A percentile compares a stretch with the other conserved stretches of the same genome.
Conservation (phyloP, 495 filamentous ascomycete genomes). For the Daldinia decipiens region DNA sequence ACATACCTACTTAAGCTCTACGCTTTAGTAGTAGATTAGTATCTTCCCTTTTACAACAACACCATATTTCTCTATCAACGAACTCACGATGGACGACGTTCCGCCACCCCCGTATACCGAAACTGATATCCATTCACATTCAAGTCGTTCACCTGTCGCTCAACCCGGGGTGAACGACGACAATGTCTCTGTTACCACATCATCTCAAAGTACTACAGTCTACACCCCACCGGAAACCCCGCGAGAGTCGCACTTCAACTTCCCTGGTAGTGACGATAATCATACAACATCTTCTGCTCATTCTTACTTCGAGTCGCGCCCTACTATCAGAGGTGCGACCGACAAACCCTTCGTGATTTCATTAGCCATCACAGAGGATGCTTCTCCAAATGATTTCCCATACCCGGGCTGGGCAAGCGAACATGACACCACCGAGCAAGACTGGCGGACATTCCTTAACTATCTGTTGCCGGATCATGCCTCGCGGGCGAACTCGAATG, state of each 20-base stretch:
- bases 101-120: conserved; percentile 63
- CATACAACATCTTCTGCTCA: conserved; percentile 44
- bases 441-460: conserved; percentile 64
- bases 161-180: conserved; percentile 34
- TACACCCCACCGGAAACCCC: conserved; percentile 61
- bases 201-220: conserved; percentile 53
- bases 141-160: conserved; percentile 35
- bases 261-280: conserved; percentile 43
- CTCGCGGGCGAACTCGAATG: conserved; percentile 46
- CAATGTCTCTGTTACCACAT: conserved; percentile 44
- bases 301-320: conserved; percentile 57
- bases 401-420: conserved; percentile 44
- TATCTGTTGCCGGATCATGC: conserved; percentile 51
- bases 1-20: neutral
- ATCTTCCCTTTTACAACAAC: conserved; percentile 7
- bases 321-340: conserved; percentile 25
- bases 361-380: conserved; percentile 37
- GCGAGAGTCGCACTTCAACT: conserved; percentile 47
- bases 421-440: conserved; percentile 54
- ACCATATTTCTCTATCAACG: conserved; percentile 9
- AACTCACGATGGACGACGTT: conserved; percentile 47
- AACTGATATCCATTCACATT: conserved; percentile 58
- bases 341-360: conserved; percentile 34
- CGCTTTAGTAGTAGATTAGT: neutral
- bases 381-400: conserved; percentile 48